These are phyloP conservation scores for Debaryomycetaceae sp. DNA, from an alignment of 1,139 yeast species.

Conservation along the genomic window DNA sequence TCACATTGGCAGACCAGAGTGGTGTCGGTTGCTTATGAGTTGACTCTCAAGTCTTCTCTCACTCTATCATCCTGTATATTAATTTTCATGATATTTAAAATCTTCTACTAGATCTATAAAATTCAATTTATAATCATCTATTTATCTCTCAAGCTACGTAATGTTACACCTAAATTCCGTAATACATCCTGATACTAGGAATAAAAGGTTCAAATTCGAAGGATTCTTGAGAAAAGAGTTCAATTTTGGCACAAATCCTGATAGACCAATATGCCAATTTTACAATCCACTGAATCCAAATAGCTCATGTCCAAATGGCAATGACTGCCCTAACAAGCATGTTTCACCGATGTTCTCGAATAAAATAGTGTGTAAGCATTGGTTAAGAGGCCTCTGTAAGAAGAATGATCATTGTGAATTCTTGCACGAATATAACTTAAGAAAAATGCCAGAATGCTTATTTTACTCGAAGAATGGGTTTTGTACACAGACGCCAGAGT, in stretches of 20 bases:
- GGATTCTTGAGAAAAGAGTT: constrained; percentile 77
- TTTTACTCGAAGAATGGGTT: constrained; percentile 85
- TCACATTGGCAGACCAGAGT: too few relatives aligned
- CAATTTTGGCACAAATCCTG: constrained; percentile 83
- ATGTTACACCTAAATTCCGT: constrained; percentile 38
- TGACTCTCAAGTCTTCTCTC: background rate
- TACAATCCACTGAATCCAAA: constrained; percentile 54
- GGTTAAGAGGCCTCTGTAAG: constrained; percentile 96
- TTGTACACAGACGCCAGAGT: constrained; percentile 93
- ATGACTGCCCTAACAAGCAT: constrained; percentile 84
- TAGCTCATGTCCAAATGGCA: constrained; percentile 81
- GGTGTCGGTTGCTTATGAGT: too few relatives aligned
- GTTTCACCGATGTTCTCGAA: constrained; percentile 77
- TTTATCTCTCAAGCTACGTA: background rate
- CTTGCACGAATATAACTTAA: constrained; percentile 87
- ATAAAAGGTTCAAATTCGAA: constrained; percentile 70
- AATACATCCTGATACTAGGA: constrained; percentile 42
- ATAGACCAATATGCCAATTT: constrained; percentile 82
- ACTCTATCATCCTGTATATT: background rate
- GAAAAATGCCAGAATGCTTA: constrained; percentile 97
- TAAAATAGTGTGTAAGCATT: constrained; percentile 91
- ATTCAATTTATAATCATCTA: constrained; percentile 2
- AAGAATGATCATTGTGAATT: constrained; percentile 97
- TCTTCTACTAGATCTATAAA: background rate
- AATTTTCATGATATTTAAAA: background rate